phyloP scores from a whole-genome alignment of 2,329 filamentous ascomycete genomes.

The Alternaria sp. region DNA sequence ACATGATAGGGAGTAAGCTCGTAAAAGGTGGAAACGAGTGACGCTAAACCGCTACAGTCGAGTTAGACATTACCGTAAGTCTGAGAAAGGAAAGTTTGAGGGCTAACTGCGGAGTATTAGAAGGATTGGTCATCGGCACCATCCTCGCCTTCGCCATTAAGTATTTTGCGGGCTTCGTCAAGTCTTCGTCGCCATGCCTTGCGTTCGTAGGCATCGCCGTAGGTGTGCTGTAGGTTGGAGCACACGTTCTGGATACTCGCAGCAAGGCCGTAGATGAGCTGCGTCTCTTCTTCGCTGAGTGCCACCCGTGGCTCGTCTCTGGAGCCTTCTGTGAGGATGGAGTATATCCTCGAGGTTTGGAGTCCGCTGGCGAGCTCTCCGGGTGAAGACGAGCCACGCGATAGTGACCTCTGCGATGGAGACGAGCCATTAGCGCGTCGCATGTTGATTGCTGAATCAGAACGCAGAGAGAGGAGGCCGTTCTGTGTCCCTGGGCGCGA shows the following conservation, averaged over 20 bases:
- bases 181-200: slow-evolving; percentile 73
- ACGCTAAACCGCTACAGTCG: slow-evolving; percentile 34
- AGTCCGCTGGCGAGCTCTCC: slow-evolving; percentile 40
- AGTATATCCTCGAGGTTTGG: slow-evolving; percentile 51
- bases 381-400: slow-evolving; percentile 38
- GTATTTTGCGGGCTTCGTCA: slow-evolving; percentile 73
- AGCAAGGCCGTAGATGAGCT: slow-evolving; percentile 58
- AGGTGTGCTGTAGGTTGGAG: slow-evolving; percentile 55
- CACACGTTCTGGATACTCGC: slow-evolving; percentile 63
- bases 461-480: slow-evolving; percentile 30
- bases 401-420: slow-evolving; percentile 37
- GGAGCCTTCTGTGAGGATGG: slow-evolving; percentile 49
- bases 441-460: slow-evolving; percentile 45
- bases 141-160: slow-evolving; percentile 69
- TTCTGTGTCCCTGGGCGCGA: slow-evolving; percentile 23
- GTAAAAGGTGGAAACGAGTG: slow-evolving; percentile 10
- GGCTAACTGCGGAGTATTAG: slow-evolving; percentile 9
- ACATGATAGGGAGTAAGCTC: slow-evolving; percentile 9
- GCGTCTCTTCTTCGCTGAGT: slow-evolving; percentile 62
- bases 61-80: slow-evolving; percentile 41
- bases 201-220: slow-evolving; percentile 62
- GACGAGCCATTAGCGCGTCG: slow-evolving; percentile 32
- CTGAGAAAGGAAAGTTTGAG: slow-evolving; percentile 5
- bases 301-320: slow-evolving; percentile 41
- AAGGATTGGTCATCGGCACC: slow-evolving; percentile 31